Conservation (phyloP, 257 asterid species). For the Perilla frutescens region DNA sequence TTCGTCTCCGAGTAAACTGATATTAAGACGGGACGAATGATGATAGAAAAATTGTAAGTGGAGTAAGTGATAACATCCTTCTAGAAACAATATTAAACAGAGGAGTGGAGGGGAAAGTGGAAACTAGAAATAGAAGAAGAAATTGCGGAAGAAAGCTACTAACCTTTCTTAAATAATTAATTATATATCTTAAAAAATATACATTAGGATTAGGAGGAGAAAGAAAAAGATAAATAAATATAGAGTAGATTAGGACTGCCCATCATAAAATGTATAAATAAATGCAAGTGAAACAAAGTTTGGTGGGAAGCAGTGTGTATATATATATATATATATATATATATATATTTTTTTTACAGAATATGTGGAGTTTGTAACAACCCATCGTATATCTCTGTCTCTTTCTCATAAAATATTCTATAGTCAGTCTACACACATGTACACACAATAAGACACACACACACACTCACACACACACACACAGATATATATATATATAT, state of each 20-base stretch:
- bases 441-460: too few relatives aligned
- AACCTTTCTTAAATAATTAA: neutral
- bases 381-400: neutral
- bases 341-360: constrained; percentile 29
- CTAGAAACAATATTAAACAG: constrained; percentile 36
- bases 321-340: too few relatives aligned
- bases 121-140: constrained; percentile 7
- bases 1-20: too few relatives aligned
- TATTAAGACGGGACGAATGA: too few relatives aligned
- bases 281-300: constrained; percentile 31
- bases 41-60: constrained; percentile 11
- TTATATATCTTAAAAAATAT: neutral
- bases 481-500: too few relatives aligned
- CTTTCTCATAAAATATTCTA: too few relatives aligned
- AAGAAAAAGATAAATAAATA: neutral
- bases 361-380: constrained; percentile 42
- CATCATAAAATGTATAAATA: constrained; percentile 17
- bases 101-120: constrained; percentile 4
- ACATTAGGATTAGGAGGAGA: too few relatives aligned
- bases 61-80: constrained; percentile 40
- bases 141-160: neutral
- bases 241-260: constrained; percentile 11
- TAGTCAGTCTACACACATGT: too few relatives aligned
- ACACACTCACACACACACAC: too few relatives aligned
- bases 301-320: constrained; percentile 35